Evolutionary conservation across 331 rosid species (phyloP).

Genomic region (Saraca asoca): DNA sequence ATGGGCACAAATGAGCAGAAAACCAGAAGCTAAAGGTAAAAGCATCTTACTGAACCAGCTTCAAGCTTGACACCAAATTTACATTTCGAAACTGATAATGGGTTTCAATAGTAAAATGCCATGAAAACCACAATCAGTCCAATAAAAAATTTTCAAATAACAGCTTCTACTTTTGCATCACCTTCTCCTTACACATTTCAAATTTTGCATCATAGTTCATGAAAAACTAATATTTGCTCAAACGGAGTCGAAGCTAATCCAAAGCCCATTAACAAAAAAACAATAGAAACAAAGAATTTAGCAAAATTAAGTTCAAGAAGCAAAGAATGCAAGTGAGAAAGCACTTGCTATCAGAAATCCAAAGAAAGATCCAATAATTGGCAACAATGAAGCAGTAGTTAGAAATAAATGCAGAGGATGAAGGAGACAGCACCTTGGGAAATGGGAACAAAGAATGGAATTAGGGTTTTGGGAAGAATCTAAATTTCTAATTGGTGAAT

Average conservation of each 20-base stretch:
- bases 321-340: conserved; percentile 21
- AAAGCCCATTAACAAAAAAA: too few relatives aligned
- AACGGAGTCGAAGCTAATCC: neutral
- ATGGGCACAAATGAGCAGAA: conserved; percentile 50
- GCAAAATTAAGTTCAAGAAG: neutral
- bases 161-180: conserved; percentile 20
- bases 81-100: too few relatives aligned
- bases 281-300: too few relatives aligned
- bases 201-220: conserved; percentile 3
- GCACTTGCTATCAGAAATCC: neutral
- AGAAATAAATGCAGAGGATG: neutral
- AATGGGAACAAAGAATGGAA: neutral
- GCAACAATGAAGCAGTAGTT: conserved; percentile 1
- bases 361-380: neutral
- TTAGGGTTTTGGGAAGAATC: neutral
- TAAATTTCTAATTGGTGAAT: too few relatives aligned
- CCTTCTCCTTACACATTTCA: too few relatives aligned
- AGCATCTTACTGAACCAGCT: conserved; percentile 49
- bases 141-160: neutral
- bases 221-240: neutral
- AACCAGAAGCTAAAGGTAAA: conserved; percentile 37
- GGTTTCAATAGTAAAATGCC: too few relatives aligned
- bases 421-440: conserved; percentile 13
- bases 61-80: conserved; percentile 32
- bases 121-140: too few relatives aligned